Evolutionary conservation across 805 yeast genomes (phyloP).

Genomic region (Lachancea sp.): DNA sequence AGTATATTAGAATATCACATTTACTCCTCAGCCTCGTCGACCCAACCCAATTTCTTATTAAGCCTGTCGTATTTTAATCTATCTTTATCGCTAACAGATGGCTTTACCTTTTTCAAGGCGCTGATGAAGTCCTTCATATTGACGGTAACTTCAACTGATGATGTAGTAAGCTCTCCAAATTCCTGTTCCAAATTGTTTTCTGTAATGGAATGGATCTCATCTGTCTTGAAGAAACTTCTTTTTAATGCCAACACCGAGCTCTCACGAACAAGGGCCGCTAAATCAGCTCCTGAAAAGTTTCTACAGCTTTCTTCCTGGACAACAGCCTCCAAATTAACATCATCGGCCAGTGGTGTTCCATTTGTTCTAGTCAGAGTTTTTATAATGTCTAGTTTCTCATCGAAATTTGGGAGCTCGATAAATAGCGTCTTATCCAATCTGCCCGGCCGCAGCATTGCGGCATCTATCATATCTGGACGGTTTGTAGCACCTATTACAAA

Average conservation of each 20-base stretch:
- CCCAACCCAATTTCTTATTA: conserved; percentile 73
- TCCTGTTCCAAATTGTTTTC: conserved; percentile 42
- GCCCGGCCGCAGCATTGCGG: conserved; percentile 97
- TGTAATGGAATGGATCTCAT: conserved; percentile 37
- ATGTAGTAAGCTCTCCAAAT: conserved; percentile 36
- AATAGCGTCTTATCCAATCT: conserved; percentile 88
- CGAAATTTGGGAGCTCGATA: conserved; percentile 77
- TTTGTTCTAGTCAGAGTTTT: conserved; percentile 65
- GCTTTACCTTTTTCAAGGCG: conserved; percentile 73
- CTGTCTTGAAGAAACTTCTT: conserved; percentile 54
- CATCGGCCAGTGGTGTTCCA: conserved; percentile 62
- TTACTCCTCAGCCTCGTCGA: conserved; percentile 33
- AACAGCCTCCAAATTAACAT: conserved; percentile 54
- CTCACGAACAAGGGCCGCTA: conserved; percentile 85
- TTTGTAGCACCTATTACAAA: conserved; percentile 96
- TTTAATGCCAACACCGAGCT: conserved; percentile 88
- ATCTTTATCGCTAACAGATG: conserved; percentile 86
- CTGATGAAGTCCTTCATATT: conserved; percentile 56
- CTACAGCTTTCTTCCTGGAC: conserved; percentile 76
- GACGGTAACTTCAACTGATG: conserved; percentile 43
- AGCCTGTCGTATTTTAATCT: conserved; percentile 68
- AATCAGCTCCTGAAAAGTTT: conserved; percentile 94
- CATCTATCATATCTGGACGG: conserved; percentile 96
- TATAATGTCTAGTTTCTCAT: conserved; percentile 77
- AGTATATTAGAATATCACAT: conserved; percentile 7